Conservation (phyloP, 1,284 basidiomycete genomes). For the Boletus mariae region DNA sequence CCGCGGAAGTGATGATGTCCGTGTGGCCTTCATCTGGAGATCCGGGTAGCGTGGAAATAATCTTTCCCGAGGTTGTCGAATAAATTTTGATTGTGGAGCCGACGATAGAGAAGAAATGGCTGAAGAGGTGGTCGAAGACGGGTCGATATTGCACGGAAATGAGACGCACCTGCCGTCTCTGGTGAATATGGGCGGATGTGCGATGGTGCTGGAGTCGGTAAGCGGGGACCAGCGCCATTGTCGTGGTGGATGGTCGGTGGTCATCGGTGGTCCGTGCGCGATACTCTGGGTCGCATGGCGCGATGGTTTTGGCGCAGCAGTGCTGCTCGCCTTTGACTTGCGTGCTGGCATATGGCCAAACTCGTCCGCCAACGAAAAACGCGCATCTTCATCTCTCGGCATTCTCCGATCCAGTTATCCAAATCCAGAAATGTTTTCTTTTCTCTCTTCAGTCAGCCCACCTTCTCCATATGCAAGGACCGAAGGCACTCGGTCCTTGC, state of each 20-base stretch:
- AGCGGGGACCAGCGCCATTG: slow-evolving; percentile 71
- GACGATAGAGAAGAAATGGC: slow-evolving; percentile 85
- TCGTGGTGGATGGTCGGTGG: slow-evolving; percentile 19
- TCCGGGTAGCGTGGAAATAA: slow-evolving; percentile 75
- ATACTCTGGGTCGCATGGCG: slow-evolving; percentile 6
- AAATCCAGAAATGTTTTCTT: slow-evolving; percentile 2
- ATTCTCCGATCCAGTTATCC: slow-evolving; percentile 15
- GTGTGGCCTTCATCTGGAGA: slow-evolving; percentile 45
- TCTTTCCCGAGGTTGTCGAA: slow-evolving; percentile 68
- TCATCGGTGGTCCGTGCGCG: slow-evolving; percentile 15
- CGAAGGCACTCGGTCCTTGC: slow-evolving; percentile 24
- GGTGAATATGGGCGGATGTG: slow-evolving; percentile 73
- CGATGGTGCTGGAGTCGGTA: slow-evolving; percentile 66
- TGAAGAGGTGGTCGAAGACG: slow-evolving; percentile 33
- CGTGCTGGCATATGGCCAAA: slow-evolving; percentile 22
- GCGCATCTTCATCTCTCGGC: slow-evolving; percentile 24
- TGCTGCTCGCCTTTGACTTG: slow-evolving; percentile 21
- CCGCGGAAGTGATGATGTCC: slow-evolving; percentile 68
- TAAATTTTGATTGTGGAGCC: slow-evolving; percentile 80
- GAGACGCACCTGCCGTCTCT: slow-evolving; percentile 76
- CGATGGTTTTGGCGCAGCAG: slow-evolving; percentile 5
- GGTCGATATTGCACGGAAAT: slow-evolving; percentile 11
- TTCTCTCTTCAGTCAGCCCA: not conserved
- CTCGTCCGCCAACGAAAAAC: slow-evolving; percentile 20
- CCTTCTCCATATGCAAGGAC: slow-evolving; percentile 31